Conservation (phyloP, 805 yeast species). For the Schizosaccharomyces japonicus region DNA sequence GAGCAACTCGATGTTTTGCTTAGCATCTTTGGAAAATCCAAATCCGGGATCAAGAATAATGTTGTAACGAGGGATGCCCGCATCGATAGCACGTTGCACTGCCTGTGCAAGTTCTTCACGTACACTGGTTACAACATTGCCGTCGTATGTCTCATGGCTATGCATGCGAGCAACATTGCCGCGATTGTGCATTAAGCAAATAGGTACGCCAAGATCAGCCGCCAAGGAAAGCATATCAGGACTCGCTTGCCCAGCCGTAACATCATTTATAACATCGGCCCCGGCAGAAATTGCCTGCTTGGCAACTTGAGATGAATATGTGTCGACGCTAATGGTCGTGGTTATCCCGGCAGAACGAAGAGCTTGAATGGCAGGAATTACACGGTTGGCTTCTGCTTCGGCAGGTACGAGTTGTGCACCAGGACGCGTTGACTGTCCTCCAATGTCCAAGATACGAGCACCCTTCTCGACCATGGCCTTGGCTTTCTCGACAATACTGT, state of each 20-base stretch:
- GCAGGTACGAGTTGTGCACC: slow-evolving; percentile 38
- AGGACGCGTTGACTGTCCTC: slow-evolving; percentile 88
- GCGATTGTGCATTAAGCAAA: slow-evolving; percentile 62
- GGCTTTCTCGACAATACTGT: slow-evolving; percentile 24
- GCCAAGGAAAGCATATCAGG: slow-evolving; percentile 39
- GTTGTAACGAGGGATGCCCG: slow-evolving; percentile 73
- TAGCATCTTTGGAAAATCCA: slow-evolving; percentile 74
- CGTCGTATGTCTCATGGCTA: slow-evolving; percentile 27
- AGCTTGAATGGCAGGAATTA: slow-evolving; percentile 42
- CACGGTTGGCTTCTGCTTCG: slow-evolving; percentile 46
- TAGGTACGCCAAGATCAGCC: slow-evolving; percentile 43
- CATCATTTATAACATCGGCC: slow-evolving; percentile 79
- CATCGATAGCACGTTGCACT: slow-evolving; percentile 29
- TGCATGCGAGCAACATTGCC: slow-evolving; percentile 63
- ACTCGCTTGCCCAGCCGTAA: slow-evolving; percentile 60
- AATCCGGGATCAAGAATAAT: slow-evolving; percentile 80
- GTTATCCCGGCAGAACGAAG: slow-evolving; percentile 26
- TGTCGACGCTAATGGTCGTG: slow-evolving; percentile 58
- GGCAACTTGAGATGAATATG: slow-evolving; percentile 62
- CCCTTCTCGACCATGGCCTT: slow-evolving; percentile 29
- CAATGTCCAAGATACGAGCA: slow-evolving; percentile 66
- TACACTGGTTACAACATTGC: slow-evolving; percentile 28
- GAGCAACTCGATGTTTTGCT: slow-evolving; percentile 46
- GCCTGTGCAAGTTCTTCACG: slow-evolving; percentile 39
- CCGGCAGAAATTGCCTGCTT: slow-evolving; percentile 43